These are phyloP conservation scores for Sphagnum tenellum DNA, from an alignment of 225 moss, liverwort and hornwort genomes.

Conservation along the genomic window DNA sequence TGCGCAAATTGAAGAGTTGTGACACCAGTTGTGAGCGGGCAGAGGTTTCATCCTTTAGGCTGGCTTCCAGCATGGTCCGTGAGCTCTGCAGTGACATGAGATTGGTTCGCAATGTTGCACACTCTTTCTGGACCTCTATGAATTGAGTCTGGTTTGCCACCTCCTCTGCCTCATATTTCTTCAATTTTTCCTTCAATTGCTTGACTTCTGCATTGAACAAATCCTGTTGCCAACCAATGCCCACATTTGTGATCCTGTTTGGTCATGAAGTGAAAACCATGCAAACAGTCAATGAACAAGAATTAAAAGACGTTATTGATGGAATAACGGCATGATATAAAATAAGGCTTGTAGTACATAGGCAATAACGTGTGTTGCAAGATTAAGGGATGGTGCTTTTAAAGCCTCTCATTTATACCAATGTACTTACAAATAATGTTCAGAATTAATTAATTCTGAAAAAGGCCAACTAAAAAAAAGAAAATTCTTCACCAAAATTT, in stretches of 20 bases:
- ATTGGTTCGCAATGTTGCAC: constrained; percentile 32
- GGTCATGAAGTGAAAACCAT: too few relatives aligned
- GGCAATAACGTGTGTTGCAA: background rate
- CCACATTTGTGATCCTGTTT: background rate
- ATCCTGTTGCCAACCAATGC: constrained; percentile 29
- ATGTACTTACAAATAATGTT: too few relatives aligned
- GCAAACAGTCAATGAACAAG: too few relatives aligned
- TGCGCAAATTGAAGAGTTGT: constrained; percentile 36
- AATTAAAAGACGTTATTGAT: too few relatives aligned
- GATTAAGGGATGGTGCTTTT: background rate
- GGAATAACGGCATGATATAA: too few relatives aligned
- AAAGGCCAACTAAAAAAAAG: too few relatives aligned
- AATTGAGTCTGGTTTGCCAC: constrained; percentile 12
- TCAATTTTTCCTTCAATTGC: constrained; percentile 74
- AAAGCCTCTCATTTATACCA: too few relatives aligned
- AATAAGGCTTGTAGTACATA: background rate
- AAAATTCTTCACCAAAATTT: too few relatives aligned
- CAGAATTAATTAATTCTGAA: too few relatives aligned
- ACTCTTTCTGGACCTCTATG: constrained; percentile 33
- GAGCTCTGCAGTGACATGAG: constrained; percentile 36
- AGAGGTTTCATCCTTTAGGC: constrained; percentile 45
- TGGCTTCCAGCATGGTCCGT: constrained; percentile 34
- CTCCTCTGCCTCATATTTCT: constrained; percentile 41
- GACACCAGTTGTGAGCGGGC: constrained; percentile 46
- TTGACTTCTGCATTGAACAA: constrained; percentile 83